Evolutionary conservation across 441 rosid genomes (phyloP).

Genomic region (Croton setiger): DNA sequence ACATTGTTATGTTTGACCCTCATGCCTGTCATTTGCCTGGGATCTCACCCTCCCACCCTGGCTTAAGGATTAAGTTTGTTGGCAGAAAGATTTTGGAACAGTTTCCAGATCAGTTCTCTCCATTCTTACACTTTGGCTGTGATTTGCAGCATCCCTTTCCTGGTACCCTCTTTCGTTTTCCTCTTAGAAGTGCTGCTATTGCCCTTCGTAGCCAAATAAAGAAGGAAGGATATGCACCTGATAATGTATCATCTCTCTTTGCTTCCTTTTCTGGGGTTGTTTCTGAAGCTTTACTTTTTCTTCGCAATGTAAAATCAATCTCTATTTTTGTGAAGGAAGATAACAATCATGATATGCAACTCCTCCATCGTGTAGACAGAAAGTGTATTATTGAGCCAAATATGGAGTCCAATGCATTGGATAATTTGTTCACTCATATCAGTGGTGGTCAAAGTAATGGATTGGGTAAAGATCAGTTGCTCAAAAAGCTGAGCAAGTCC

Average conservation of each 20-base stretch:
- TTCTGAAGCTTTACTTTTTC: conserved; percentile 82
- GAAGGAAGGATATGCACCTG: conserved; percentile 78
- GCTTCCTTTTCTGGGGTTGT: conserved; percentile 75
- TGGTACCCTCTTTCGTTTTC: conserved; percentile 97
- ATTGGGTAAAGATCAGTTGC: conserved; percentile 76
- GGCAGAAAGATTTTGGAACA: conserved; percentile 94
- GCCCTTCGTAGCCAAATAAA: conserved; percentile 90
- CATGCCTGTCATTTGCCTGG: conserved; percentile 98
- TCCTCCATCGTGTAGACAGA: conserved; percentile 72
- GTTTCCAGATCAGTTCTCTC: conserved; percentile 98
- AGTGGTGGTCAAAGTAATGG: conserved; percentile 57
- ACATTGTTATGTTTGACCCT: conserved; percentile 98
- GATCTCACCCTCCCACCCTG: conserved; percentile 97
- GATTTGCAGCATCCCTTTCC: conserved; percentile 83
- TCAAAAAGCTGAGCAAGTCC: conserved; percentile 66
- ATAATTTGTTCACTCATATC: conserved; percentile 59
- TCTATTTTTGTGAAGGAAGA: conserved; percentile 89
- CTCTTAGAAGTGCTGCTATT: conserved; percentile 72
- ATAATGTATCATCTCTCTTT: conserved; percentile 89
- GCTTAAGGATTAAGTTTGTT: conserved; percentile 84
- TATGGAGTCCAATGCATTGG: conserved; percentile 42
- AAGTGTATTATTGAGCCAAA: conserved; percentile 53
- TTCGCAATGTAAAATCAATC: conserved; percentile 75
- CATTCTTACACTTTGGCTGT: conserved; percentile 95
- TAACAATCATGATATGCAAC: conserved; percentile 72